Evolutionary conservation across 2,329 filamentous ascomycete species (phyloP), one percentile per base, ranked within the genome.

Genomic region (Curvularia lunata): DNA sequence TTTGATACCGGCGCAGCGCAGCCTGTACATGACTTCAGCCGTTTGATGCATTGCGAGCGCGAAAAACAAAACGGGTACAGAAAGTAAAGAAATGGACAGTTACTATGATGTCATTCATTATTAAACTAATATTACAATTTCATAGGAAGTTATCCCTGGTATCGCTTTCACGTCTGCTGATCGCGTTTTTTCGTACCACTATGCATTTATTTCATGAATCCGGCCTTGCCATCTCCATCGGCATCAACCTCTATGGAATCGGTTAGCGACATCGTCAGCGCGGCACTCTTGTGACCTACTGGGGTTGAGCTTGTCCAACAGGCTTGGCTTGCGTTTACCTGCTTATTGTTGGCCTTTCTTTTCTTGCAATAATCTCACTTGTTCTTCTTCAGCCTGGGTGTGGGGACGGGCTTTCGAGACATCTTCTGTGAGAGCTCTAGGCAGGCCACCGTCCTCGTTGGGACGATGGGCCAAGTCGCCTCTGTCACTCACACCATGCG

Each of bases 301-400:
- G 1, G 85, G 84, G 74, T 87, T 86, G 37, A 86, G 58, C 68
- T 81, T 83, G 55, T 85, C 79, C 73, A 83, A 69, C 58, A 87
- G 60, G 16, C 77, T 75, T 1, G 83, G 78, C 75, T 85, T 85
- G 12, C 54, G 66, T 54, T 66, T 52, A 47, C 54, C 57, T 62
- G 58, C 56, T 27, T 46, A 54, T 8, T 66, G 59, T 58, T 64
- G 57, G 48, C 41, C 41, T 50, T 46, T 16, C 16, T 30, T 48
- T 57, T 51, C 27, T 48, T 34, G 19, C 18, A 58, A 19, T 54
- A 21, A n/a, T n/a, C 27, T 43, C n/a, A 53, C 38, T 49, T 54
- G 32, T n/a, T 61, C 61, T 47, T 65, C 65, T 48, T 62, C 50
- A 16, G 47, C 60, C 25, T 64, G 52, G n/a, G 64, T 63, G 21